Base-by-base conservation (phyloP, 148 eudicot genomes). In the Suaeda aralocaspica region DNA sequence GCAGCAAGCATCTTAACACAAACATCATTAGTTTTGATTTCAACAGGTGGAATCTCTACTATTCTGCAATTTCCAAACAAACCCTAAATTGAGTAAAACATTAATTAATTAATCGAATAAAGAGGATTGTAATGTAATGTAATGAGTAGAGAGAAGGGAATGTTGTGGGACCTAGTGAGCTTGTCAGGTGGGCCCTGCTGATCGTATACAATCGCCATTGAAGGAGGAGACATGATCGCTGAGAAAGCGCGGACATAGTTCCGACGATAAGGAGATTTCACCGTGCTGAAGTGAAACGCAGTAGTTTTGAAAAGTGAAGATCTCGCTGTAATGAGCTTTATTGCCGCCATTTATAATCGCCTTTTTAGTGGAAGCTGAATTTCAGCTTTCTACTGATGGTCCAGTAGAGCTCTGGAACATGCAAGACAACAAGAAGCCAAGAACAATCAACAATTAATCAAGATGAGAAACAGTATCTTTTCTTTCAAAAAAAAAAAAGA, bases 1-100 rank as follows among this genome's bases (percentile, higher is more conserved):
- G 96, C 82, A 28, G 98, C 98, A 10, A 93, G 82, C 96, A 93
- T 88, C 74, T 73, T 88, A 30, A 93, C 98, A 74, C 98, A 93
- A 4, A 93, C 90, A 19, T 93, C 95, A 31, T 85, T 74, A 46
- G 83, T 82, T 72, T 82, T 87, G 49, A 93, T 76, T 67, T 85
- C 86, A 15, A 88, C 88, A 0, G 89, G 87, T 0, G 92, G 89
- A 58, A 92, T 31, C 72, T 88, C 90, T 30, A 77, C 76, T 2
- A 90, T 45, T 81, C 91, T 92, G 88, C 83, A 83, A 71, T 46
- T 55, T 14, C 26, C 29, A 24, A 22, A 34, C 15, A 33, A 36
- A 36, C 41, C 8, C 41, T 36, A 36, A n/a, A 62, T 0, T 9
- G 8, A 36, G 41, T 3, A 71, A 6, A 16, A 48, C 49, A 59